These are phyloP conservation scores for Fusarium guadeloupense DNA, from an alignment of 2,329 filamentous ascomycete genomes.

Conservation along the genomic window DNA sequence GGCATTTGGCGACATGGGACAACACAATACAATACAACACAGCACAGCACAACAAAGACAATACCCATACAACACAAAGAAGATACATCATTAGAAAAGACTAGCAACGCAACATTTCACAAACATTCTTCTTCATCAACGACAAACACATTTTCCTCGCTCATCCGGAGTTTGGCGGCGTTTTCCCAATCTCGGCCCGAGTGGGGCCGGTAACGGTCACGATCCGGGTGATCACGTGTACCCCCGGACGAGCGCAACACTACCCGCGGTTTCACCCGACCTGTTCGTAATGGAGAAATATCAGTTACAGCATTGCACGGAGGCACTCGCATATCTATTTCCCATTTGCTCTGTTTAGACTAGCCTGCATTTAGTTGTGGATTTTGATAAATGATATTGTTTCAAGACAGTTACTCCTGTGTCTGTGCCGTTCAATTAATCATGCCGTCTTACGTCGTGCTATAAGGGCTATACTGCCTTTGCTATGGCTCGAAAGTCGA, in stretches of 20 bases:
- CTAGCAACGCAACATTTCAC: background rate
- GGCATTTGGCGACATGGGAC: slow-evolving; percentile 6
- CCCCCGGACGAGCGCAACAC: slow-evolving; percentile 7
- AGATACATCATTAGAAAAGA: background rate
- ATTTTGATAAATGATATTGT: slow-evolving; percentile 22
- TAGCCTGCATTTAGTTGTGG: slow-evolving; percentile 20
- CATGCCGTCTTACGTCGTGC: background rate
- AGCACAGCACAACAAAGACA: background rate
- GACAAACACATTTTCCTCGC: slow-evolving; percentile 6
- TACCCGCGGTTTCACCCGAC: slow-evolving; percentile 23
- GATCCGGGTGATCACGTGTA: slow-evolving; percentile 33
- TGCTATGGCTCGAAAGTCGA: no score
- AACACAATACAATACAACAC: slow-evolving; percentile 4
- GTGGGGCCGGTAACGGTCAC: slow-evolving; percentile 31
- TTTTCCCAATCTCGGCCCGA: slow-evolving; percentile 20
- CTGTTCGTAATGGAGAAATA: background rate
- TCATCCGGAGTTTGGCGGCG: slow-evolving; percentile 29
- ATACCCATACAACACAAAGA: background rate
- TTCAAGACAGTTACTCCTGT: background rate
- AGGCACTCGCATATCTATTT: background rate
- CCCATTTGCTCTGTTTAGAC: slow-evolving; percentile 18
- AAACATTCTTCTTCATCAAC: background rate
- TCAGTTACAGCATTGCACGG: background rate
- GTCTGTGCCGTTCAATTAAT: background rate
- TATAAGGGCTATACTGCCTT: background rate